phyloP scores from a whole-genome alignment of 352 stramenopile genomes.

The Pythium dissotocum region DNA sequence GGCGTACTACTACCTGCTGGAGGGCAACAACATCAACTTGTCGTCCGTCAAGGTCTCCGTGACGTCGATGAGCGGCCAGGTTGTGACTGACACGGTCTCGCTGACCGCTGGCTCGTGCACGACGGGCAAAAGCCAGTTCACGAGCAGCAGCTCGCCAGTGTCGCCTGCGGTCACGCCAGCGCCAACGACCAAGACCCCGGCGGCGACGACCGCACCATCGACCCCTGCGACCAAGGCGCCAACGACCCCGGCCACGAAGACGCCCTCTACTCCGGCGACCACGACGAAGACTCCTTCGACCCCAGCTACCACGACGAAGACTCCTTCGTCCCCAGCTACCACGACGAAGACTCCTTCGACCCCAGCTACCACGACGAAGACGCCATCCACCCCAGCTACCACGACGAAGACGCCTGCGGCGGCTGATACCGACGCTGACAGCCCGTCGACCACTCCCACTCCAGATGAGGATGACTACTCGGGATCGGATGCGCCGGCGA shows the following conservation, averaged over 20 bases:
- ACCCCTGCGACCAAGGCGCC: no score
- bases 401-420: background rate
- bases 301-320: conserved; percentile 16
- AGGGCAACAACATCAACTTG: conserved; percentile 39
- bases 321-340: conserved; percentile 15
- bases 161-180: conserved; percentile 6
- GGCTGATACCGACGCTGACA: background rate
- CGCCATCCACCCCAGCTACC: conserved; percentile 8
- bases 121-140: conserved; percentile 50
- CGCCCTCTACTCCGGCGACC: conserved; percentile 14
- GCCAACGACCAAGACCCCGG: conserved; percentile 14
- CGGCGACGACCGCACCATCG: no score
- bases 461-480: no score
- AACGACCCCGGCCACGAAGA: no score
- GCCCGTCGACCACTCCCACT: conserved; percentile 9
- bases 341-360: conserved; percentile 1
- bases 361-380: conserved; percentile 3
- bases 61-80: conserved; percentile 59
- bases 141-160: conserved; percentile 3
- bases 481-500: no score
- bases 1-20: conserved; percentile 46
- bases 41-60: conserved; percentile 40
- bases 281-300: no score
- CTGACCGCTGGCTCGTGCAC: conserved; percentile 51
- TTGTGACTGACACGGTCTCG: conserved; percentile 60